Base-by-base conservation (phyloP, 2,329 filamentous ascomycete genomes). In the Aspergillus hiratsukae region DNA sequence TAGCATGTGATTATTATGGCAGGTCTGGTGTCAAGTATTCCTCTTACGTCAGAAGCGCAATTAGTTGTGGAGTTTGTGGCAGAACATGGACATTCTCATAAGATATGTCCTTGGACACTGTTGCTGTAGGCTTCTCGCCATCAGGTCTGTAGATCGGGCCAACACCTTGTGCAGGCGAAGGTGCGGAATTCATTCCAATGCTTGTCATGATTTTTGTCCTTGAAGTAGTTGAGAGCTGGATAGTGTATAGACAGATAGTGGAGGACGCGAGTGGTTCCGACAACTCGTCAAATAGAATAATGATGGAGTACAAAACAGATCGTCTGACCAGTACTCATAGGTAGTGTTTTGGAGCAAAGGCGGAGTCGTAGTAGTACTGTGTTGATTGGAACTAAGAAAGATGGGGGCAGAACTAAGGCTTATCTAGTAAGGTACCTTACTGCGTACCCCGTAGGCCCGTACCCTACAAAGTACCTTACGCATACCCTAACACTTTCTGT, bases 11-110 rank as follows among this genome's bases (percentile, higher is more conserved):
- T 27, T 27, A 27, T 27, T 27, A 27, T 27, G 25, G 25, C 3
- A 27, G 25, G 25, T 37, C 14, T 37, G 31, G 25, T 35, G 2
- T 11, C 48, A 49, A 41, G 37, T 28, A 27, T 51, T 29, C 52
- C 46, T 85, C 91, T 81, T 86, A 97, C 94, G 94, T 97, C 76
- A 99, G 83, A 63, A 99, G 84, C 63, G 94, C 92, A 77, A 99
- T 99, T 63, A 99, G 84, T 80, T 99, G 94, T 50, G 94, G 92
- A 10, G 94, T 97, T 77, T 97, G 94, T 29, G 89, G 84, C 48
- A 99, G 81, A 62, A 95, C 88, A 72, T 91, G 88, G 63, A 99
- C 90, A 79, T 96, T 97, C 60, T 91, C 87, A 68, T 91, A 87
- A 48, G 85, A 78, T 41, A 97, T 86, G 58, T 85, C 83, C 55